A percentile compares a stretch with the other conserved stretches of the same genome.
Conservation (phyloP, 2,329 filamentous ascomycete species). For the Chaetoscypha palmicola region DNA sequence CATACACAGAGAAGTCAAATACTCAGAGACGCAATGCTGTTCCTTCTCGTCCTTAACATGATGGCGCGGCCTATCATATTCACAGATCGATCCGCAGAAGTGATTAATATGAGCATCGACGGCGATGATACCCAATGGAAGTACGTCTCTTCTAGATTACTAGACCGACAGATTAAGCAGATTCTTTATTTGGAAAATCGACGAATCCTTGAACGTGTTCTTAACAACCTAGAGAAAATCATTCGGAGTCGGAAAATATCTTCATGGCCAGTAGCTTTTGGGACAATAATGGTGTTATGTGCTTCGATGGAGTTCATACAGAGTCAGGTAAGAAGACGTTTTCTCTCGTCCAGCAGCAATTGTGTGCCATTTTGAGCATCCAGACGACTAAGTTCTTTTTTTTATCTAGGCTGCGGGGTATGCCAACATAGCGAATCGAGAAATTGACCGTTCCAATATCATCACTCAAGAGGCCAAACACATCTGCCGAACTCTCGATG, state of each 20-base stretch:
- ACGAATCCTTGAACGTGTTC: constrained; percentile 1
- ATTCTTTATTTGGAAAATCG: constrained; percentile 9
- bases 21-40: constrained; percentile 10
- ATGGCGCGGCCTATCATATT: constrained; percentile 11
- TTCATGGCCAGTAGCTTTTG: constrained; percentile 14
- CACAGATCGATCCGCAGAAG: constrained; percentile 8
- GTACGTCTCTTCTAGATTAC: constrained; percentile 15
- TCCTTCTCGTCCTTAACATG: constrained; percentile 7
- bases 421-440: too few species aligned
- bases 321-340: constrained; percentile 2
- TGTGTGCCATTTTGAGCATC: background rate
- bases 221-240: constrained; percentile 14
- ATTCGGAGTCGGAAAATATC: constrained; percentile 10
- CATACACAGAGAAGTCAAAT: constrained; percentile 4
- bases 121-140: background rate
- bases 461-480: too few species aligned
- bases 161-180: constrained; percentile 17
- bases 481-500: constrained; percentile 9
- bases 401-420: constrained; percentile 4
- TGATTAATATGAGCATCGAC: constrained; percentile 4
- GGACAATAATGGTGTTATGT: constrained; percentile 11
- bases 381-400: background rate
- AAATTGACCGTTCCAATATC: too few species aligned
- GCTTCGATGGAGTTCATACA: constrained; percentile 14
- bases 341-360: constrained; percentile 5